Percentiles rank a stretch among this genome's conserved stretches.
Conservation (phyloP, 352 stramenopile genomes). For the Phytophthora sp. region DNA sequence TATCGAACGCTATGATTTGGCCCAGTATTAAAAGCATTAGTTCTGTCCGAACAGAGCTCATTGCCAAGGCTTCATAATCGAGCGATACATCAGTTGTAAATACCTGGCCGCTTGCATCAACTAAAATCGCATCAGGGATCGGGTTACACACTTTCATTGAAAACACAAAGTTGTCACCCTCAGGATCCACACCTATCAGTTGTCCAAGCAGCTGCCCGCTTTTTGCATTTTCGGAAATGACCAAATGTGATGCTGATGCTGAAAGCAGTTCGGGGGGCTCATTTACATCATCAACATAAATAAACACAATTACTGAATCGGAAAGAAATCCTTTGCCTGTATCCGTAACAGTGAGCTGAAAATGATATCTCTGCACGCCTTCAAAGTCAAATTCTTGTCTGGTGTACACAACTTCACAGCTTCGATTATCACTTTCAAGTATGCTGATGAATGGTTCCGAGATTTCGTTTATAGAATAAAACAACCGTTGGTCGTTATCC, state of each 20-base stretch:
- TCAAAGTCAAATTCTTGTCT: slow-evolving; percentile 53
- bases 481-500: slow-evolving; percentile 50
- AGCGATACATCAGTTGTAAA: slow-evolving; percentile 16
- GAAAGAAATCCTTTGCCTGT: slow-evolving; percentile 48
- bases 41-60: slow-evolving; percentile 1
- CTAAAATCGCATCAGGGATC: slow-evolving; percentile 20
- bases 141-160: slow-evolving; percentile 31
- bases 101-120: slow-evolving; percentile 16
- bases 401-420: slow-evolving; percentile 43
- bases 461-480: slow-evolving; percentile 35
- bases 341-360: slow-evolving; percentile 55
- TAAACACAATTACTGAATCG: slow-evolving; percentile 45
- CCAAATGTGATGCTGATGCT: slow-evolving; percentile 33
- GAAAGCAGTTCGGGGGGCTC: slow-evolving; percentile 43
- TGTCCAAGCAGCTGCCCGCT: slow-evolving; percentile 28
- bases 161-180: slow-evolving; percentile 53
- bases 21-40: slow-evolving; percentile 21
- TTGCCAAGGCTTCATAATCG: slow-evolving; percentile 25
- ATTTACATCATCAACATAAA: slow-evolving; percentile 56
- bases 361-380: slow-evolving; percentile 32
- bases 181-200: slow-evolving; percentile 50
- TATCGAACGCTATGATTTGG: slow-evolving; percentile 3
- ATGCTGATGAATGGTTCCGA: slow-evolving; percentile 32
- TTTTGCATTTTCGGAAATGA: slow-evolving; percentile 44
- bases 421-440: slow-evolving; percentile 38